Base-by-base conservation (phyloP, 2,329 filamentous ascomycete species). In the Ascochyta koolunga region DNA sequence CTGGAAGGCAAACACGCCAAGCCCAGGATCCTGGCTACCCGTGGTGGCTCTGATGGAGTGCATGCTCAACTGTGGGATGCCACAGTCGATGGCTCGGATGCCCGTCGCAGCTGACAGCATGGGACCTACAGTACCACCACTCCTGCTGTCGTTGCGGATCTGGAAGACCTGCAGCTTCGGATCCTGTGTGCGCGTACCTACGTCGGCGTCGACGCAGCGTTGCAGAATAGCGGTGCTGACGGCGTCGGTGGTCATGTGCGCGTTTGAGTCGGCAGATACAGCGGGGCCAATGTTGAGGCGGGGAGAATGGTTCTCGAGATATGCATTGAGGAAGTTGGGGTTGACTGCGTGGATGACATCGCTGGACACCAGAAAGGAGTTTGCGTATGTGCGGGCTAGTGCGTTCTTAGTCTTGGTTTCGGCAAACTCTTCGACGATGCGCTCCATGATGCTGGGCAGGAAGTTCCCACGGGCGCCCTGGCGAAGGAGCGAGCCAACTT, bases 341-440 rank as follows among this genome's bases (percentile, higher is more conserved):
- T 97, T 93, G 8, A 93, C 89, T 35, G 93, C 91, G 76, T 98
- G 95, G 5, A 88, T 95, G 51, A 99, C 95, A 71, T 99, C 95
- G 21, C 91, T 91, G 1, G 90, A 96, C 53, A 97, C 84, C 59
- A 98, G 83, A 84, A 97, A 98, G 16, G 90, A 96, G 74, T 91
- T 91, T 39, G 93, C 93, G 64, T 93, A 93, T 0, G 92, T 96
- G 69, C 91, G 89, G 43, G 88, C 87, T 50, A 96, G 72, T 6
- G 95, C 67, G 58, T 82, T 81, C 10, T 79, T 78, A 29, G 80
- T 77, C 25, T 60, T 66, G 44, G 66, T 59, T 25, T 78, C 72
- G 1, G 83, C 78, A 57, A 88, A 84, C 18, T 82, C 81, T 73
- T 96, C 91, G 49, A 91, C 84, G 50, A 92, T 86, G 57, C 93